Percentiles rank a stretch among this genome's conserved stretches.
Conservation (phyloP, 192 early-diverging fungal genomes). For the Lunasporangiospora selenospora region DNA sequence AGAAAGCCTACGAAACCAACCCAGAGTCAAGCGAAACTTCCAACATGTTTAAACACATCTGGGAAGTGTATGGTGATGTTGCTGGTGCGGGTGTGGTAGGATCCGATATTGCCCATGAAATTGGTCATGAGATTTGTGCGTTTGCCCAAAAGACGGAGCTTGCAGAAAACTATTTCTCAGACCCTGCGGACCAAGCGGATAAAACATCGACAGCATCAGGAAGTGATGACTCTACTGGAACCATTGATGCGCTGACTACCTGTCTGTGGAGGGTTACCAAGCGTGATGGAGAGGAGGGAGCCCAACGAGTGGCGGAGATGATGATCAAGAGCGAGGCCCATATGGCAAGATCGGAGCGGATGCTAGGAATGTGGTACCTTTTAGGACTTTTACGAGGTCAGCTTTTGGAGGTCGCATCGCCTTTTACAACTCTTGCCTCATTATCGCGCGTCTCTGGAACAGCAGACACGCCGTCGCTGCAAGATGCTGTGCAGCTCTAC, state of each 20-base stretch:
- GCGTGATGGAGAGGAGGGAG: constrained; percentile 24
- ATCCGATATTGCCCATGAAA: constrained; percentile 41
- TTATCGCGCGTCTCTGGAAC: background rate
- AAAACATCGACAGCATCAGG: background rate
- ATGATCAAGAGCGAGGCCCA: constrained; percentile 19
- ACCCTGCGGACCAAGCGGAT: constrained; percentile 25
- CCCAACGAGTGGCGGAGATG: constrained; percentile 26
- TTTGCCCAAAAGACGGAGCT: constrained; percentile 33
- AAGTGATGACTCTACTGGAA: constrained; percentile 6
- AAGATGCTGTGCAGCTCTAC: constrained; percentile 28
- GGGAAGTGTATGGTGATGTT: constrained; percentile 48
- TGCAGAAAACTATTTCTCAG: constrained; percentile 38
- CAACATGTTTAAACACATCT: constrained; percentile 54
- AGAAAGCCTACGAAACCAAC: constrained; percentile 22
- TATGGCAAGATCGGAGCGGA: constrained; percentile 2
- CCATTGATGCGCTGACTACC: constrained; percentile 16
- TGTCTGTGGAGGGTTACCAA: constrained; percentile 33
- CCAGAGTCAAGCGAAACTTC: constrained; percentile 38
- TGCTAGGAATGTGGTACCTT: constrained; percentile 41
- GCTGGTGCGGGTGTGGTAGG: constrained; percentile 50
- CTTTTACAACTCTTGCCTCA: background rate
- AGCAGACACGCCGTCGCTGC: constrained; percentile 28
- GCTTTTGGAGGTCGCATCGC: no score
- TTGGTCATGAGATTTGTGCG: constrained; percentile 52
- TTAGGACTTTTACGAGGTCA: constrained; percentile 23